Conservation (phyloP, 2,329 filamentous ascomycete genomes). For the Colletotrichum musicola region DNA sequence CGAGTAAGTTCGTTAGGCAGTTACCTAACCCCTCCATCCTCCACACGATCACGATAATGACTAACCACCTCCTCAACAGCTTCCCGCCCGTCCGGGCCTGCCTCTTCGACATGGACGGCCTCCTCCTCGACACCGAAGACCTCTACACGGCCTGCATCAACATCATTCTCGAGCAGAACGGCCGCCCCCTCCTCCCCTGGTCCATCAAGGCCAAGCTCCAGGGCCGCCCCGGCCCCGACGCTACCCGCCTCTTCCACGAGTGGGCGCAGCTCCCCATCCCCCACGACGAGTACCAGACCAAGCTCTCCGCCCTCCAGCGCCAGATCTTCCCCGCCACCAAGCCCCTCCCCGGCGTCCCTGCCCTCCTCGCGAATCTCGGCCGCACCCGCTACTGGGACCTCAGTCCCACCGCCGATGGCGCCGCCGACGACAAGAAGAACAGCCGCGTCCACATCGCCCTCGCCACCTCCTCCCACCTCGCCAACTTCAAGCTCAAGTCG, state of each 20-base stretch:
- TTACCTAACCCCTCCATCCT: not conserved
- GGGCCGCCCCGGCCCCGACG: constrained; percentile 66
- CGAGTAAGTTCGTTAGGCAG: constrained; percentile 58
- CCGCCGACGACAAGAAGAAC: constrained; percentile 42
- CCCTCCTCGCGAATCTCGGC: constrained; percentile 73
- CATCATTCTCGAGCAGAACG: constrained; percentile 80
- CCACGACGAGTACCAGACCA: constrained; percentile 72
- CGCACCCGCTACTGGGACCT: constrained; percentile 64
- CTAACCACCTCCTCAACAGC: constrained; percentile 54
- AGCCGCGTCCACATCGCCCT: constrained; percentile 81
- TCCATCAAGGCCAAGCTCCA: constrained; percentile 89
- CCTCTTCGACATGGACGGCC: constrained; percentile 98
- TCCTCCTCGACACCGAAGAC: constrained; percentile 94
- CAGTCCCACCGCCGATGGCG: constrained; percentile 43
- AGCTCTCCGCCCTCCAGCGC: constrained; percentile 74
- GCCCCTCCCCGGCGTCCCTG: constrained; percentile 82
- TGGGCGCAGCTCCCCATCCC: constrained; percentile 90
- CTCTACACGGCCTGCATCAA: constrained; percentile 88
- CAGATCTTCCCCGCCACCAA: constrained; percentile 80
- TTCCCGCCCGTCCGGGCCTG: constrained; percentile 88
- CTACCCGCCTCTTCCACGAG: constrained; percentile 71
- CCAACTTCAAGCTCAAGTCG: constrained; percentile 85
- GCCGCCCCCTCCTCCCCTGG: constrained; percentile 85
- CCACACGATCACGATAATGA: not conserved
- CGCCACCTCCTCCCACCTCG: constrained; percentile 81